A percentile compares a stretch with the other conserved stretches of the same genome.
Evolutionary conservation across 352 stramenopile species (phyloP).

Genomic region (Thalassiosira sp.): DNA sequence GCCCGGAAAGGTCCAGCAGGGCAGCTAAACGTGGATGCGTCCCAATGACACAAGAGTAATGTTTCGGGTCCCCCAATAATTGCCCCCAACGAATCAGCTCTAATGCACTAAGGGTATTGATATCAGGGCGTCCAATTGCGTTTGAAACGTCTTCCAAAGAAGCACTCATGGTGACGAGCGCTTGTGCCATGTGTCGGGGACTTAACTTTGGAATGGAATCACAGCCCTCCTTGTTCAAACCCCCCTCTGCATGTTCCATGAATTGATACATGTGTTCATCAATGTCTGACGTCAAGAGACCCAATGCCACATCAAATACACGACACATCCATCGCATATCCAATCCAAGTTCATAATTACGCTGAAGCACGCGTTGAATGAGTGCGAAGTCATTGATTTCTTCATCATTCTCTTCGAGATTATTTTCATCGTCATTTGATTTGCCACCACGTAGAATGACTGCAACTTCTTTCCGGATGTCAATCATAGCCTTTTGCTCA

Average conservation of each 20-base stretch:
- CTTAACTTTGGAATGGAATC: conserved; percentile 21
- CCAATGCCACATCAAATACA: conserved; percentile 58
- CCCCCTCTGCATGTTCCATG: background rate
- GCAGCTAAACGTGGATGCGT: conserved; percentile 64
- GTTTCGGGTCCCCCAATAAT: conserved; percentile 41
- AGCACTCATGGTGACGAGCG: conserved; percentile 39
- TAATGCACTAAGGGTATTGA: conserved; percentile 22
- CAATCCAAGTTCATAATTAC: conserved; percentile 55
- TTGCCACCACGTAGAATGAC: conserved; percentile 31
- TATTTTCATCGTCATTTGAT: conserved; percentile 3
- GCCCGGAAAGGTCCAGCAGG: conserved; percentile 70
- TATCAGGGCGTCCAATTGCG: conserved; percentile 17
- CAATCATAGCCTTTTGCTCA: conserved; percentile 41
- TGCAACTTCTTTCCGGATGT: conserved; percentile 45
- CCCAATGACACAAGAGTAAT: conserved; percentile 41
- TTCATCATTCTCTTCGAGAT: conserved; percentile 14
- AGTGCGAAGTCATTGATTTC: conserved; percentile 45
- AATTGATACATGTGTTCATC: conserved; percentile 25
- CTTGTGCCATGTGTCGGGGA: conserved; percentile 42
- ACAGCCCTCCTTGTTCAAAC: background rate
- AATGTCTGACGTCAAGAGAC: conserved; percentile 43
- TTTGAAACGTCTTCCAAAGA: conserved; percentile 37
- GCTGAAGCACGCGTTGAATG: conserved; percentile 48
- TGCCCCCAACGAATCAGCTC: conserved; percentile 40
- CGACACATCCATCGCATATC: conserved; percentile 77